A percentile compares a stretch with the other conserved stretches of the same genome.
Evolutionary conservation across 2,329 filamentous ascomycete species (phyloP).

Genomic region (Parafenestella ontariensis): DNA sequence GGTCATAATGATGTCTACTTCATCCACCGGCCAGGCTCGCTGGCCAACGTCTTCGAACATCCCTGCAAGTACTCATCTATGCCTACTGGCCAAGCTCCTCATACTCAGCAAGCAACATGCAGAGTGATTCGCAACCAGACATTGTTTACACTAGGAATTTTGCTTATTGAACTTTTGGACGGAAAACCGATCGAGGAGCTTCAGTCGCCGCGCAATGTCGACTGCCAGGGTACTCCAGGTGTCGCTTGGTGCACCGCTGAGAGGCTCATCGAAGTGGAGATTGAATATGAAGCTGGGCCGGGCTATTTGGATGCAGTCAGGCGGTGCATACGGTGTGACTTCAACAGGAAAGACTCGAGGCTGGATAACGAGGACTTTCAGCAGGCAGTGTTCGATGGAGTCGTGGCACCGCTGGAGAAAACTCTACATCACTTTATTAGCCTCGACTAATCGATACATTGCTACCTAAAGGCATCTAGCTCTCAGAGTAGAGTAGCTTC

Average conservation of each 20-base stretch:
- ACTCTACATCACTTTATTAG: constrained; percentile 17
- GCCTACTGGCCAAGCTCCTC: background rate
- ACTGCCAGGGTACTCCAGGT: constrained; percentile 19
- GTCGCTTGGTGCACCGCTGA: constrained; percentile 20
- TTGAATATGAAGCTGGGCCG: constrained; percentile 19
- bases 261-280: constrained; percentile 19
- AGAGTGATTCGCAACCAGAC: constrained; percentile 37
- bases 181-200: constrained; percentile 33
- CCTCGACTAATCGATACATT: constrained; percentile 8
- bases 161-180: constrained; percentile 46
- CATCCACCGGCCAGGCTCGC: constrained; percentile 18
- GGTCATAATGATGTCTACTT: constrained; percentile 27
- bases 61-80: constrained; percentile 9
- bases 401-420: constrained; percentile 24
- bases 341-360: constrained; percentile 16
- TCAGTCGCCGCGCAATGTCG: constrained; percentile 10
- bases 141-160: constrained; percentile 42
- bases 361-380: constrained; percentile 23
- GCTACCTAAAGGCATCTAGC: background rate
- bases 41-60: constrained; percentile 18
- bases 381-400: constrained; percentile 19
- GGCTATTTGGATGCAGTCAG: constrained; percentile 23
- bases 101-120: background rate
- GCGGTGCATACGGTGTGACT: constrained; percentile 25
- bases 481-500: no score